Evolutionary conservation across 1,284 basidiomycete species (phyloP).

Genomic region (Mycosarcoma mackinlayi): DNA sequence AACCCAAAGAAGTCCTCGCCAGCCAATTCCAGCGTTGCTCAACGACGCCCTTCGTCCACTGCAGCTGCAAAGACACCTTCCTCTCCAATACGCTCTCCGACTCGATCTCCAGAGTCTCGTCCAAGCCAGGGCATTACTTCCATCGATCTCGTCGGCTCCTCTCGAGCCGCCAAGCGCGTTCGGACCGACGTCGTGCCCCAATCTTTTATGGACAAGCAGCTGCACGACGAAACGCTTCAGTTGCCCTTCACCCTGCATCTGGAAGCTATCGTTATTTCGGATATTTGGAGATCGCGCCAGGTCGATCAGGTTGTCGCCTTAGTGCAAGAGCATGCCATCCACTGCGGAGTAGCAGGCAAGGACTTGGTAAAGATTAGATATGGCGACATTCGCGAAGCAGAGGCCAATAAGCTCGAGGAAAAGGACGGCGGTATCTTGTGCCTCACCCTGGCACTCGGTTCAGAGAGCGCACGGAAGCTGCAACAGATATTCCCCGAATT

Average conservation of each 20-base stretch:
- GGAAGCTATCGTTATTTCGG: slow-evolving; percentile 23
- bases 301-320: background rate
- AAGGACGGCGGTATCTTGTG: slow-evolving; percentile 3
- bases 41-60: background rate
- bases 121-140: background rate
- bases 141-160: background rate
- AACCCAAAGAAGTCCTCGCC: slow-evolving; percentile 3
- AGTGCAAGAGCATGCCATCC: background rate
- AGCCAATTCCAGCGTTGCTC: background rate
- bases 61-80: background rate
- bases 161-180: slow-evolving; percentile 10
- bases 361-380: slow-evolving; percentile 13
- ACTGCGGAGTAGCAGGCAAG: background rate
- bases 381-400: slow-evolving; percentile 14
- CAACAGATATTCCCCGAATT: slow-evolving; percentile 16
- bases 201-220: background rate
- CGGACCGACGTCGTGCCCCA: slow-evolving; percentile 5
- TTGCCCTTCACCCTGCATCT: slow-evolving; percentile 10
- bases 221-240: background rate
- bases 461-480: slow-evolving; percentile 9
- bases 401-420: slow-evolving; percentile 8
- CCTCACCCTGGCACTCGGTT: slow-evolving; percentile 9
- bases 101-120: background rate
- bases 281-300: slow-evolving; percentile 26
- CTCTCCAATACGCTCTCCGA: background rate